phyloP scores from a whole-genome alignment of 1,284 basidiomycete species.

The Ustilago nuda region DNA sequence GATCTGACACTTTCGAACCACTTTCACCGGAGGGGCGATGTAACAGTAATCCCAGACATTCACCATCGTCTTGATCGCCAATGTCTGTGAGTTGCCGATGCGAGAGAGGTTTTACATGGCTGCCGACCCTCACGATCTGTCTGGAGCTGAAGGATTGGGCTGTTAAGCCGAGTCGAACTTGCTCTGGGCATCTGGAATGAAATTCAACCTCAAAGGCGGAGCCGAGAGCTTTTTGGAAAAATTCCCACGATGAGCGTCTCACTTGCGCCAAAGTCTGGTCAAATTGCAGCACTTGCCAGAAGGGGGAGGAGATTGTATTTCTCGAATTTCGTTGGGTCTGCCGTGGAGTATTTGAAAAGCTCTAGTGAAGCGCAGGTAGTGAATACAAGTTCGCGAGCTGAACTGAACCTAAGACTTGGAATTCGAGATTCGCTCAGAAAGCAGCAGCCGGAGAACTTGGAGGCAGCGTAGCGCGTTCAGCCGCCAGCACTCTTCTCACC shows the following conservation, averaged over 20 bases:
- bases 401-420: not conserved
- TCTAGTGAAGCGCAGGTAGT: not conserved
- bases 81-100: not conserved
- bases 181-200: not conserved
- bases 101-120: not conserved
- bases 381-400: not conserved
- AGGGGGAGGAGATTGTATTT: not conserved
- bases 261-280: not conserved
- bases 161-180: not conserved
- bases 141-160: too few relatives aligned
- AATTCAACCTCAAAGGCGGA: not conserved
- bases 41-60: not conserved
- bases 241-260: slow-evolving; percentile 17
- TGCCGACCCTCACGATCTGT: too few relatives aligned
- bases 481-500: slow-evolving; percentile 28
- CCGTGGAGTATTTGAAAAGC: not conserved
- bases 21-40: not conserved
- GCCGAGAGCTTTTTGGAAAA: not conserved
- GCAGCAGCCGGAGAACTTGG: not conserved
- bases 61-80: not conserved
- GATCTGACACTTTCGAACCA: too few relatives aligned
- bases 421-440: slow-evolving; percentile 4
- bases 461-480: slow-evolving; percentile 1
- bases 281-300: not conserved
- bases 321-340: not conserved